A percentile compares a stretch with the other conserved stretches of the same genome.
These are phyloP conservation scores for Neophaeococcomyces aloes DNA, from an alignment of 2,329 filamentous ascomycete genomes.

Conservation along the genomic window DNA sequence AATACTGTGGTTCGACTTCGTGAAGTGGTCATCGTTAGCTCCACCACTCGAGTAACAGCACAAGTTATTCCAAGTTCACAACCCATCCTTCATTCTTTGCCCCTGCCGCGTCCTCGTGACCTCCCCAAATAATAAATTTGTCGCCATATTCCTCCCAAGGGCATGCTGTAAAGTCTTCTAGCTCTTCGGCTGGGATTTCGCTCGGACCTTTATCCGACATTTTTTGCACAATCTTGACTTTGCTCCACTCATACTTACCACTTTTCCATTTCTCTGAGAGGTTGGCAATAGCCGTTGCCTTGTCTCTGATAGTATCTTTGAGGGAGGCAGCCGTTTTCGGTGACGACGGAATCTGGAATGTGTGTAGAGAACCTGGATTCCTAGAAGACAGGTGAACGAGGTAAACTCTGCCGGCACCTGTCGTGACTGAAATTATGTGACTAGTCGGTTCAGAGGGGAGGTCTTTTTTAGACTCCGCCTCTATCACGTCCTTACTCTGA, in stretches of 20 bases:
- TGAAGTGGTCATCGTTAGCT: no score
- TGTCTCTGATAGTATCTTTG: constrained; percentile 12
- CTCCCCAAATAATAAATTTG: constrained; percentile 13
- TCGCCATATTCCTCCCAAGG: constrained; percentile 12
- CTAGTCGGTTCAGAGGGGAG: constrained; percentile 7
- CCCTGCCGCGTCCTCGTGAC: constrained; percentile 1
- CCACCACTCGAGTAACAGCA: no score
- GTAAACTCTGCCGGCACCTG: constrained; percentile 13
- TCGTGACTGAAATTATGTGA: constrained; percentile 11
- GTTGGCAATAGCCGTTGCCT: background rate
- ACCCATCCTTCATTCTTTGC: constrained; percentile 11
- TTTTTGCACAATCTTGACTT: constrained; percentile 11
- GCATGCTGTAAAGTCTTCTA: constrained; percentile 11
- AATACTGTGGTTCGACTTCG: no score
- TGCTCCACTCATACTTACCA: constrained; percentile 13
- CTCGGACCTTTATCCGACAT: background rate
- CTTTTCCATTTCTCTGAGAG: constrained; percentile 8
- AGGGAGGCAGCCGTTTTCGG: constrained; percentile 6
- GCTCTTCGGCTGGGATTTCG: constrained; percentile 2
- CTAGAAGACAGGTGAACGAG: constrained; percentile 1
- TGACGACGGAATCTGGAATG: constrained; percentile 13
- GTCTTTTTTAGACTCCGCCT: background rate
- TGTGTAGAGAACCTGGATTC: constrained; percentile 5
- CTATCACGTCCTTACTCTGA: constrained; percentile 7
- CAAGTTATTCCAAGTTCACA: constrained; percentile 3